A percentile compares a stretch with the other conserved stretches of the same genome.
phyloP scores from a whole-genome alignment of 1,139 yeast genomes.

The Geotrichum siamense region DNA sequence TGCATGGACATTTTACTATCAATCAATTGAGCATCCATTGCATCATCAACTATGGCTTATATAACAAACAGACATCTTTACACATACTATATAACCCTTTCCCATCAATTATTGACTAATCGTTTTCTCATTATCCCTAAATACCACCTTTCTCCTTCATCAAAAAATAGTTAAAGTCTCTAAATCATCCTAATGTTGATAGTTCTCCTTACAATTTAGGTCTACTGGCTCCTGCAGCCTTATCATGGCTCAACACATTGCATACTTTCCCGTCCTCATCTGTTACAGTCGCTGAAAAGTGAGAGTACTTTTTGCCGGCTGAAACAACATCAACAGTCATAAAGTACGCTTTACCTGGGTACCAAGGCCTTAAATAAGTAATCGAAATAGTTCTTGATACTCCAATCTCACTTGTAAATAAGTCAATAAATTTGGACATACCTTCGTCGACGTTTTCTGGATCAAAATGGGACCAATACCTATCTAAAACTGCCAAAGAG shows the following conservation, averaged over 20 bases:
- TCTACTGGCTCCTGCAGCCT: no score
- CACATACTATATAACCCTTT: no score
- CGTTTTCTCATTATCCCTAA: no score
- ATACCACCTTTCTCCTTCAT: no score
- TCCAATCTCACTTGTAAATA: constrained; percentile 6
- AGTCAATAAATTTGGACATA: constrained; percentile 16
- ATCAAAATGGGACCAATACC: constrained; percentile 25
- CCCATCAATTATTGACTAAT: no score
- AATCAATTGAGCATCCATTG: no score
- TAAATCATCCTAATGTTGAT: no score
- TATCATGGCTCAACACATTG: constrained; percentile 14
- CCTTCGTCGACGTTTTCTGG: constrained; percentile 14
- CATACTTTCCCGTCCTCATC: constrained; percentile 10
- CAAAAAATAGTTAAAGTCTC: no score
- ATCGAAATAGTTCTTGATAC: constrained; percentile 12
- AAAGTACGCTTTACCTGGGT: constrained; percentile 5
- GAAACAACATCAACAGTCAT: constrained; percentile 6
- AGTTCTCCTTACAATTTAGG: no score
- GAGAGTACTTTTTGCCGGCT: background rate
- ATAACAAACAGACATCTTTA: no score
- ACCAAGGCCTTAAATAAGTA: constrained; percentile 9
- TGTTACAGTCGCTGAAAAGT: constrained; percentile 8
- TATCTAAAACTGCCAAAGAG: constrained; percentile 26
- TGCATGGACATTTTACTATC: no score
- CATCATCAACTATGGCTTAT: no score